Conservation (phyloP, 2,329 filamentous ascomycete genomes). For the Aaosphaeria pasadenensis region DNA sequence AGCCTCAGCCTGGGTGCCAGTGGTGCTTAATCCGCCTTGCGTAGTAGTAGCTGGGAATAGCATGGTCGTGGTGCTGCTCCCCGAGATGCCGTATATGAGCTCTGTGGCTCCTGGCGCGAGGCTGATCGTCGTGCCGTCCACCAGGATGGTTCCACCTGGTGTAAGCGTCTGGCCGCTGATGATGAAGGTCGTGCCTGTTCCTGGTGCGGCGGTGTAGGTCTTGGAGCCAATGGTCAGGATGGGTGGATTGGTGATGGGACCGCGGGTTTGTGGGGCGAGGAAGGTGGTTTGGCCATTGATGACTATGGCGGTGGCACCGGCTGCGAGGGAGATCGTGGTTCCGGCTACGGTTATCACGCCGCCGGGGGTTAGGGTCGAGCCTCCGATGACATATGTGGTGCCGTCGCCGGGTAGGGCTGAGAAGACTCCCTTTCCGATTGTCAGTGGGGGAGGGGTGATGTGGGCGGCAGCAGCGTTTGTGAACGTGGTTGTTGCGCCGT, state of each 20-base stretch:
- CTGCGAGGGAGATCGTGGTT: slow-evolving; percentile 27
- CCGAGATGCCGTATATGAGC: slow-evolving; percentile 33
- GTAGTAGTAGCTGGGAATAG: slow-evolving; percentile 41
- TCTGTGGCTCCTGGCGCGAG: slow-evolving; percentile 36
- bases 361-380: slow-evolving; percentile 38
- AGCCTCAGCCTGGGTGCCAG: slow-evolving; percentile 10
- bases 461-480: slow-evolving; percentile 17
- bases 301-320: slow-evolving; percentile 24
- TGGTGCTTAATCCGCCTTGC: slow-evolving; percentile 5
- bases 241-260: slow-evolving; percentile 22
- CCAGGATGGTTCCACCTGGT: slow-evolving; percentile 34
- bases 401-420: slow-evolving; percentile 27
- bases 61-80: slow-evolving; percentile 28
- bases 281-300: slow-evolving; percentile 32
- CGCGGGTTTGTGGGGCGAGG: slow-evolving; percentile 18
- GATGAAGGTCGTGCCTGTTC: slow-evolving; percentile 31
- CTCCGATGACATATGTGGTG: slow-evolving; percentile 36
- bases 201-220: slow-evolving; percentile 23
- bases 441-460: slow-evolving; percentile 26
- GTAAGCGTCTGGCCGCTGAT: slow-evolving; percentile 39
- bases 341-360: slow-evolving; percentile 26
- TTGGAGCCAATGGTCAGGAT: slow-evolving; percentile 29
- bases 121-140: slow-evolving; percentile 30
- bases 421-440: slow-evolving; percentile 25
- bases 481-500: slow-evolving; percentile 35